A percentile compares a stretch with the other conserved stretches of the same genome.
These are phyloP conservation scores for Candida krabiensis DNA, from an alignment of 805 yeast genomes.

Conservation along the genomic window DNA sequence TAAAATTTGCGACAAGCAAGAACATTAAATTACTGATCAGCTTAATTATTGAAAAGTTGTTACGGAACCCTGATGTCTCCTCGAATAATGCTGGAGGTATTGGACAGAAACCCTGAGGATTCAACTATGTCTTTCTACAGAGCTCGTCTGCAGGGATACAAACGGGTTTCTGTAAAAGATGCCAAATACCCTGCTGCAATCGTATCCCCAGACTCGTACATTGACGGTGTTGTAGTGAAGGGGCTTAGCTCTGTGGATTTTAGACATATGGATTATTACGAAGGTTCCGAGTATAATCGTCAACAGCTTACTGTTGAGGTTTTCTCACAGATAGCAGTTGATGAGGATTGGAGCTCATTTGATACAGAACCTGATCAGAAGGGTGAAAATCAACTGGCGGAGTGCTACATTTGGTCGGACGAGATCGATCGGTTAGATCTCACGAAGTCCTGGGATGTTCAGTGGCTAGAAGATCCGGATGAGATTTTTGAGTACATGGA, in stretches of 20 bases:
- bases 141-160: constrained; percentile 14
- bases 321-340: background rate
- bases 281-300: constrained; percentile 16
- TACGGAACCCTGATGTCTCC: constrained; percentile 20
- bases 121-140: constrained; percentile 6
- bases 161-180: constrained; percentile 11
- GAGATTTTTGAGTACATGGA: too few species aligned
- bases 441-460: background rate
- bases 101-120: constrained; percentile 9
- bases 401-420: constrained; percentile 14
- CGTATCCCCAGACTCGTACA: background rate
- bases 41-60: constrained; percentile 10
- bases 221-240: constrained; percentile 12
- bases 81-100: constrained; percentile 10
- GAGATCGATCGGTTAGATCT: constrained; percentile 8
- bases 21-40: too few species aligned
- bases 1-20: too few species aligned
- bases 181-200: constrained; percentile 19
- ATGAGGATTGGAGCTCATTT: background rate
- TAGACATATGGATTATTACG: constrained; percentile 21
- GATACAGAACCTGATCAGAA: background rate
- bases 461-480: too few species aligned
- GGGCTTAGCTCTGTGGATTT: constrained; percentile 14
- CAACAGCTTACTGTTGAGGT: constrained; percentile 6
- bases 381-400: background rate